Evolutionary conservation across 148 eudicot species (phyloP).

Genomic region (Chenopodium suecicum): DNA sequence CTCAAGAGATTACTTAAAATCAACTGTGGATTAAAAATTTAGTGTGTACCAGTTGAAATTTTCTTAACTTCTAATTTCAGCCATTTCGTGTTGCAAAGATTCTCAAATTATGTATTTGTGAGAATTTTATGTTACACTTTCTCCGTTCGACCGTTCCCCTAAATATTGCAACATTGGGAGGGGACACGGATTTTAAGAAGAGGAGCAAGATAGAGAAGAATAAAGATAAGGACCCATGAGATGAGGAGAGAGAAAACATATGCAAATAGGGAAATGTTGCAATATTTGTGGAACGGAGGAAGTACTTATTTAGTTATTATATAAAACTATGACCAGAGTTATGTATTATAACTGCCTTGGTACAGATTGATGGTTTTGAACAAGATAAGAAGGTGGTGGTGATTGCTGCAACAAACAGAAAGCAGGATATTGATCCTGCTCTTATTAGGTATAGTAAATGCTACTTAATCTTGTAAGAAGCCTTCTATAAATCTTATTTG

Average conservation of each 20-base stretch:
- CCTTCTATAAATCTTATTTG: constrained; percentile 5
- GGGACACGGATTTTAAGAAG: too few relatives aligned
- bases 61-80: background rate
- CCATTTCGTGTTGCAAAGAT: background rate
- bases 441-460: constrained; percentile 53
- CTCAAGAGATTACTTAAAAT: background rate
- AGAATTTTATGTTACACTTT: background rate
- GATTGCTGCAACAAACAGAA: constrained; percentile 94
- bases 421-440: constrained; percentile 99
- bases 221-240: too few relatives aligned
- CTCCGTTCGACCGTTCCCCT: too few relatives aligned
- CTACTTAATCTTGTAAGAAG: background rate
- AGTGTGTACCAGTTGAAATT: background rate
- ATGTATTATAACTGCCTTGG: background rate
- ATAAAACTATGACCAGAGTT: background rate
- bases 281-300: too few relatives aligned
- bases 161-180: too few relatives aligned
- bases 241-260: too few relatives aligned
- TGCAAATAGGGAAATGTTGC: too few relatives aligned
- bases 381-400: constrained; percentile 95
- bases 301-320: background rate
- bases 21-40: background rate
- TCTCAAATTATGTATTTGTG: background rate
- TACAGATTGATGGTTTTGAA: constrained; percentile 98
- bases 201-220: too few relatives aligned